Evolutionary conservation across 495 filamentous ascomycete species (phyloP), one percentile per base, ranked within the genome.

Genomic region (Hypoxylon subgilvum): DNA sequence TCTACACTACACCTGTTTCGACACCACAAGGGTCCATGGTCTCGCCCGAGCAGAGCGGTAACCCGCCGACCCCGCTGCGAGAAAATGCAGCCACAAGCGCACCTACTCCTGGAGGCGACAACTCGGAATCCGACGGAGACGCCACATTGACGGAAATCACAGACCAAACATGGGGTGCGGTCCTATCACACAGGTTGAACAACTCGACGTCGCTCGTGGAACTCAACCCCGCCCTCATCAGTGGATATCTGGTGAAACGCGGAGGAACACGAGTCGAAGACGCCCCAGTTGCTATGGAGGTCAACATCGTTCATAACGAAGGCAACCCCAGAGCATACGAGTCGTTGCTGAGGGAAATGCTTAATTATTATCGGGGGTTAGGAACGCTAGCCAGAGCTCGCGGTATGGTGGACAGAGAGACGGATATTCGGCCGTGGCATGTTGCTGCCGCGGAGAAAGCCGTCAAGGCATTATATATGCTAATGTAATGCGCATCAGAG

Each of bases 161-260:
- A 16, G 92, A 97, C 49, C 87, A 92, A 46, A 88, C 85, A 2
- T 96, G 90, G 89, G 86, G 84, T 21, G 82, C 91, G 16, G 73
- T 96, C 12, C 75, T 92, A 36, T 74, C 79, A 0, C 87, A 92
- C 68, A 81, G 86, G n/a, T 79, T 90, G 13, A 86, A 86, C 69
- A 86, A 84, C 61, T 85, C 85, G 2, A 72, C 79, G 1, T 84
- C 84, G 8, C 69, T 87, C 16, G 80, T 80, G 4, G 86, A 89
- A 47, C 80, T 85, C 54, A 82, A 81, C 45, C 84, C 86, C 17
- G 79, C 83, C 3, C 75, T 92, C 19, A 81, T 84, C 21, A 88
- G 85, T 60, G 90, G 89, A 14, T 89, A 90, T 70, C 79, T 95
- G 17, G 73, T 93, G 63, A 91, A 92, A 67, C 84, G 92, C 43